phyloP scores from a whole-genome alignment of 2,329 filamentous ascomycete species.

The Aureobasidium musti region DNA sequence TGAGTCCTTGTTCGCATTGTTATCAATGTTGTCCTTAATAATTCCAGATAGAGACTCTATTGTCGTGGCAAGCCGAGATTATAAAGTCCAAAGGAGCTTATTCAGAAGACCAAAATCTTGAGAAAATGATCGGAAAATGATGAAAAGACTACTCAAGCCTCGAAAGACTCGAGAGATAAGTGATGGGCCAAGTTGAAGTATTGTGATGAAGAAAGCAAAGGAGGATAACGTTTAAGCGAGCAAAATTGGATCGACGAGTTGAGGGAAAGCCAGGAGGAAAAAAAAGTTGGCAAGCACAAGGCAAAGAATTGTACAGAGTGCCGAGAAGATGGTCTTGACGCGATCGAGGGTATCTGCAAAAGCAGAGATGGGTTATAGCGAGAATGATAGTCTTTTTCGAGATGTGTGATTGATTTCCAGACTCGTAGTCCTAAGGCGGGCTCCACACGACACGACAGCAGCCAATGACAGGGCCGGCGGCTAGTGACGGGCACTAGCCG shows the following conservation, averaged over 20 bases:
- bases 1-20: slow-evolving; percentile 24
- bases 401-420: slow-evolving; percentile 23
- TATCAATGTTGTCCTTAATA: not conserved
- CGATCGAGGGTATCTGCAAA: not conserved
- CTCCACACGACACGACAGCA: not conserved
- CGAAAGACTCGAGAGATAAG: not conserved
- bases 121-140: not conserved
- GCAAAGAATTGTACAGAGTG: not conserved
- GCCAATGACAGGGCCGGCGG: slow-evolving; percentile 22
- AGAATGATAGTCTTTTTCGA: slow-evolving; percentile 26
- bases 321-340: not conserved
- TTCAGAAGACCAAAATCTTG: not conserved
- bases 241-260: not conserved
- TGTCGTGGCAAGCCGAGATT: slow-evolving; percentile 16
- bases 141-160: not conserved
- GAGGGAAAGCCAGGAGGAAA: not conserved
- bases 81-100: not conserved
- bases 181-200: not conserved
- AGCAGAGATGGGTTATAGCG: slow-evolving; percentile 3
- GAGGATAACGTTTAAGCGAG: slow-evolving; percentile 26
- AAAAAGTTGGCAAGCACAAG: not conserved
- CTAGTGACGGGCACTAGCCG: slow-evolving; percentile 15
- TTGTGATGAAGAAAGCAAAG: slow-evolving; percentile 15
- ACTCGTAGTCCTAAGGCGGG: slow-evolving; percentile 22
- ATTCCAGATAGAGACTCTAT: not conserved